phyloP scores from a whole-genome alignment of 768 basidiomycete species.

The Suillus occidentalis region DNA sequence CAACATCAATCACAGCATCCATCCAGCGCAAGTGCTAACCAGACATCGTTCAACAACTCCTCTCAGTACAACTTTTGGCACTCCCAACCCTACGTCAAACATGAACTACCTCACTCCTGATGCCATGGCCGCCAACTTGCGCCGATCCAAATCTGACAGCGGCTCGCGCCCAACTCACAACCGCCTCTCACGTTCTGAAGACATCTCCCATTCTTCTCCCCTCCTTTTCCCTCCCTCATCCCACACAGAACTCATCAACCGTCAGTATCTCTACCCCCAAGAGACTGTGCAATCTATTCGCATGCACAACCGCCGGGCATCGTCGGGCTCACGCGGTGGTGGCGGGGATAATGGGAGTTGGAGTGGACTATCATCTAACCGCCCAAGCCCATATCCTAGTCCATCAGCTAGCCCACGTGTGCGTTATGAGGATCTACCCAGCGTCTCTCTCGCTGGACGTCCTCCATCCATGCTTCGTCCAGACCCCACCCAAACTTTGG shows the following conservation, averaged over 20 bases:
- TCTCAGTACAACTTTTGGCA: slow-evolving; percentile 38
- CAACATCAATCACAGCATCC: slow-evolving; percentile 29
- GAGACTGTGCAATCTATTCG: slow-evolving; percentile 37
- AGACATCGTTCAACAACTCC: slow-evolving; percentile 29
- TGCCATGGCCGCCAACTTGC: slow-evolving; percentile 35
- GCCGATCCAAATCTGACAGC: slow-evolving; percentile 51
- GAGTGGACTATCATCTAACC: slow-evolving; percentile 37
- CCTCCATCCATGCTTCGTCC: slow-evolving; percentile 17
- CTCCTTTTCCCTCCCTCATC: slow-evolving; percentile 34
- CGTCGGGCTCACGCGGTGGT: slow-evolving; percentile 38
- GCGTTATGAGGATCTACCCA: slow-evolving; percentile 51
- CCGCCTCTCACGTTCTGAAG: slow-evolving; percentile 63
- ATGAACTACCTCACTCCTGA: slow-evolving; percentile 43
- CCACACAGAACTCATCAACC: slow-evolving; percentile 44
- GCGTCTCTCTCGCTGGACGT: slow-evolving; percentile 25
- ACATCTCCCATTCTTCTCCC: slow-evolving; percentile 41
- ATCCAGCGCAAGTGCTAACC: slow-evolving; percentile 24
- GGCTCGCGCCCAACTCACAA: slow-evolving; percentile 42
- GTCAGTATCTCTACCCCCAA: slow-evolving; percentile 44
- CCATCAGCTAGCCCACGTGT: slow-evolving; percentile 65
- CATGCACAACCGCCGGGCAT: slow-evolving; percentile 43
- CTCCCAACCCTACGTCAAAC: slow-evolving; percentile 27
- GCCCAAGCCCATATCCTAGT: slow-evolving; percentile 65
- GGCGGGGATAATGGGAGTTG: slow-evolving; percentile 30
- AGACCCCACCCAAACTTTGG: slow-evolving; percentile 5